Evolutionary conservation across 2,329 filamentous ascomycete genomes (phyloP).

Genomic region (Cucurbitaria berberidis): DNA sequence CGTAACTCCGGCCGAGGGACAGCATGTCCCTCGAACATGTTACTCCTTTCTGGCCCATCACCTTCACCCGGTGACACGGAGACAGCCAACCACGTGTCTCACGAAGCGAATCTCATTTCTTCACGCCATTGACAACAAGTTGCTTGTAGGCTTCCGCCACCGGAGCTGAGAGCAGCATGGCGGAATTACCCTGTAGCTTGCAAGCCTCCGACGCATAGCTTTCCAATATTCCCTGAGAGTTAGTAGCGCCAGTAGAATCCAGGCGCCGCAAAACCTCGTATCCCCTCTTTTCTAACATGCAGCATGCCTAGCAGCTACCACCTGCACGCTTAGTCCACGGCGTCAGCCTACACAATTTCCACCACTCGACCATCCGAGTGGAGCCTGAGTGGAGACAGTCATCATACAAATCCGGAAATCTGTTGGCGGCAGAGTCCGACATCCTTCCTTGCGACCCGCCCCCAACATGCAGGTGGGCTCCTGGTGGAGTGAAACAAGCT

Average conservation of each 20-base stretch:
- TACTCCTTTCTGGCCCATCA: not conserved
- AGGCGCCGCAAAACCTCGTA: constrained; percentile 13
- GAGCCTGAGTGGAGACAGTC: constrained; percentile 5
- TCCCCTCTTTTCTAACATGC: constrained; percentile 7
- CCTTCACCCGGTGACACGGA: constrained; percentile 8
- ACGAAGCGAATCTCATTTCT: constrained; percentile 16
- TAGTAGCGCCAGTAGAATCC: constrained; percentile 2
- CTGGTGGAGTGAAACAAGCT: constrained; percentile 8
- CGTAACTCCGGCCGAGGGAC: not conserved
- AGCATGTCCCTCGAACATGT: not conserved
- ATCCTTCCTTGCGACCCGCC: constrained; percentile 9
- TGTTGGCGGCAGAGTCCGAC: constrained; percentile 5
- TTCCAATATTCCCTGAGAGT: constrained; percentile 11
- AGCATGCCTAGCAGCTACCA: constrained; percentile 3
- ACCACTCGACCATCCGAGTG: constrained; percentile 8
- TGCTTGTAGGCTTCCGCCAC: constrained; percentile 8
- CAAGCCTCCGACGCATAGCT: constrained; percentile 3
- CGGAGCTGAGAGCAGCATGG: not conserved
- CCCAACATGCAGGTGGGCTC: not conserved
- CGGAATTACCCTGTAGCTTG: constrained; percentile 1
- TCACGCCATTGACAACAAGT: constrained; percentile 6
- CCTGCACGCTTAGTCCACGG: constrained; percentile 9
- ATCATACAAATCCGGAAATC: constrained; percentile 4
- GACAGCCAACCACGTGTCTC: constrained; percentile 14
- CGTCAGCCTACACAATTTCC: constrained; percentile 12